Conservation (phyloP, 352 stramenopile species). For the Phytophthora quininea region DNA sequence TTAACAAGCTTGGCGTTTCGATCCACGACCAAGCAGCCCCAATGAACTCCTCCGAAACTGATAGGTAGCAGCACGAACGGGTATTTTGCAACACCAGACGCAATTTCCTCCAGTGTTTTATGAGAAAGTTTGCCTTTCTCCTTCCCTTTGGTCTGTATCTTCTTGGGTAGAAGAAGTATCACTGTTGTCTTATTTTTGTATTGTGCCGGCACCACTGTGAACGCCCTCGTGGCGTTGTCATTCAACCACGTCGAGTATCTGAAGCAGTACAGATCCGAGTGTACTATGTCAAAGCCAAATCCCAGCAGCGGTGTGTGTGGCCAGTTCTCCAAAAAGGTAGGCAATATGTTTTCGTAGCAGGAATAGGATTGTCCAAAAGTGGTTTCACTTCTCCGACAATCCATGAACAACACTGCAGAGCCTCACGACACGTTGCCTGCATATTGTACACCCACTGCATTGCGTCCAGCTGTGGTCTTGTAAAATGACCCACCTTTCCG, state of each 20-base stretch:
- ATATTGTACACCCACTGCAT: constrained; percentile 19
- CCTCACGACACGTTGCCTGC: constrained; percentile 7
- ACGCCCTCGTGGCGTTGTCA: constrained; percentile 2
- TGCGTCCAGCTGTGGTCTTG: background rate
- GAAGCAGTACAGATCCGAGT: constrained; percentile 12
- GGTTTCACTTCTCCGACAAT: background rate
- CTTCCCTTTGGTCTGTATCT: no score
- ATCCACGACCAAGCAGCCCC: constrained; percentile 8
- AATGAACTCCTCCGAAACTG: constrained; percentile 14
- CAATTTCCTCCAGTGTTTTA: constrained; percentile 6
- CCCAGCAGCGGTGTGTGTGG: background rate
- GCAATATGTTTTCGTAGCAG: background rate
- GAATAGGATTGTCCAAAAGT: background rate
- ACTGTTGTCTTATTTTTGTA: constrained; percentile 8
- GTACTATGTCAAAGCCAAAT: constrained; percentile 4
- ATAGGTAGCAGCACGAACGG: constrained; percentile 3
- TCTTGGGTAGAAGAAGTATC: background rate
- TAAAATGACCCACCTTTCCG: background rate
- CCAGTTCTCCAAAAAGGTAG: background rate
- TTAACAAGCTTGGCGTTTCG: background rate
- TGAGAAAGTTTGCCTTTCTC: background rate
- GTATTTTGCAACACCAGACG: background rate
- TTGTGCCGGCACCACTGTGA: background rate
- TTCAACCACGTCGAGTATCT: background rate
- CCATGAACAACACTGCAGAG: constrained; percentile 7